A percentile compares a stretch with the other conserved stretches of the same genome.
phyloP scores from a whole-genome alignment of 305 asterid species.

The Petunia hybrid region DNA sequence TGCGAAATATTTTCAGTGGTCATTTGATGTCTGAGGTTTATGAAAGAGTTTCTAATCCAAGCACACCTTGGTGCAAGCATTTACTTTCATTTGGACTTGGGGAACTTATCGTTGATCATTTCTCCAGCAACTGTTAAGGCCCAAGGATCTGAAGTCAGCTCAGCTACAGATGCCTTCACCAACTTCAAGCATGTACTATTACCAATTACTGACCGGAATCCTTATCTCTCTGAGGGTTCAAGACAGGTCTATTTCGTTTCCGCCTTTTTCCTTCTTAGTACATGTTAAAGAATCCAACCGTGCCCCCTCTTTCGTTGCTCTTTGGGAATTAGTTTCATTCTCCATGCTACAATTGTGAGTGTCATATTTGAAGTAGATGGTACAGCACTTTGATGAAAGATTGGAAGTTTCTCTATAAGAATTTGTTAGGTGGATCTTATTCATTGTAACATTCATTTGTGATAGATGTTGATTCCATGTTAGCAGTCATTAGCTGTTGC shows the following conservation, averaged over 20 bases:
- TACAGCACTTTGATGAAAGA: background rate
- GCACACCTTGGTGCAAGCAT: background rate
- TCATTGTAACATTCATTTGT: background rate
- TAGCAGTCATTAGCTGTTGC: background rate
- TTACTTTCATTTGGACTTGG: constrained; percentile 20
- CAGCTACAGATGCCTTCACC: constrained; percentile 57
- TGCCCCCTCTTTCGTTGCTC: background rate
- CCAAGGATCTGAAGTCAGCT: constrained; percentile 56
- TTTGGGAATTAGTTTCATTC: background rate
- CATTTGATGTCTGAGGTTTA: background rate
- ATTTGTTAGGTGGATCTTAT: background rate
- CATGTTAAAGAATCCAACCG: background rate
- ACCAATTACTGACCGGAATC: constrained; percentile 87
- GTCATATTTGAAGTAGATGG: background rate
- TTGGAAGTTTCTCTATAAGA: background rate
- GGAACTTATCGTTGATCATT: constrained; percentile 13
- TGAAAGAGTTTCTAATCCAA: constrained; percentile 1
- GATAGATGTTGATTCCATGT: background rate
- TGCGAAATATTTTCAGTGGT: background rate
- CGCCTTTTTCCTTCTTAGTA: background rate
- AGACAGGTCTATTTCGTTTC: constrained; percentile 64
- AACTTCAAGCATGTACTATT: constrained; percentile 88
- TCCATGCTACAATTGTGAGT: background rate
- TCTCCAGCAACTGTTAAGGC: constrained; percentile 66
- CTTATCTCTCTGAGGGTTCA: constrained; percentile 90